Conservation (phyloP, 306 rosid genomes). For the Gastrolobium villosum region DNA sequence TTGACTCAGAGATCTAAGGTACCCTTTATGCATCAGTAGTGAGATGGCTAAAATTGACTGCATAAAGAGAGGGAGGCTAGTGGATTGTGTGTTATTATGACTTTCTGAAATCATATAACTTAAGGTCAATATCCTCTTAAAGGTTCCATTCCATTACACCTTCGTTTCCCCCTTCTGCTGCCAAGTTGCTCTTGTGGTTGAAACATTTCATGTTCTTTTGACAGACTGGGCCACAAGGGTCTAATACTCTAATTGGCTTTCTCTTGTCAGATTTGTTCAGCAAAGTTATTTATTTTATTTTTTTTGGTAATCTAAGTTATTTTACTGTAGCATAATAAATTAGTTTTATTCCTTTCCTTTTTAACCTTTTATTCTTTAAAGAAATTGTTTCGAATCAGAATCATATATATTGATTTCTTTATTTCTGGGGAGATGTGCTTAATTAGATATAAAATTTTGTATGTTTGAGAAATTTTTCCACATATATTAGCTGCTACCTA, state of each 20-base stretch:
- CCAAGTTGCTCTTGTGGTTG: neutral
- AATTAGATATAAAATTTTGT: neutral
- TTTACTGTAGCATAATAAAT: neutral
- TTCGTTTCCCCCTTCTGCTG: neutral
- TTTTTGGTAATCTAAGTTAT: no score
- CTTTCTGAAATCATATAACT: neutral
- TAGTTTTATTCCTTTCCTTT: neutral
- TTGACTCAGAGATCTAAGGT: conserved; percentile 48
- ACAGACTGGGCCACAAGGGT: neutral
- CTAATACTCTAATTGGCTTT: neutral
- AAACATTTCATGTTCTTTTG: neutral
- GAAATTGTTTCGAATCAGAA: neutral
- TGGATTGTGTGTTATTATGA: conserved; percentile 34
- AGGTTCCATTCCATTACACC: conserved; percentile 33
- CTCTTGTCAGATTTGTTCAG: neutral
- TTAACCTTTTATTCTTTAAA: neutral
- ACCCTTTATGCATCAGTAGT: neutral
- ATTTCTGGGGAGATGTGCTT: neutral
- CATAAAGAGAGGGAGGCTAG: neutral
- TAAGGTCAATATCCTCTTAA: conserved; percentile 21
- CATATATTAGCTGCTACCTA: neutral
- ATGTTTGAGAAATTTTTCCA: neutral
- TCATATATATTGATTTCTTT: neutral
- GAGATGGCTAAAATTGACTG: conserved; percentile 18
- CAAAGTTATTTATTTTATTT: conserved; percentile 16